Evolutionary conservation across 2,329 filamentous ascomycete species (phyloP), one percentile per base, ranked within the genome.

Genomic region (Capronia coronata): DNA sequence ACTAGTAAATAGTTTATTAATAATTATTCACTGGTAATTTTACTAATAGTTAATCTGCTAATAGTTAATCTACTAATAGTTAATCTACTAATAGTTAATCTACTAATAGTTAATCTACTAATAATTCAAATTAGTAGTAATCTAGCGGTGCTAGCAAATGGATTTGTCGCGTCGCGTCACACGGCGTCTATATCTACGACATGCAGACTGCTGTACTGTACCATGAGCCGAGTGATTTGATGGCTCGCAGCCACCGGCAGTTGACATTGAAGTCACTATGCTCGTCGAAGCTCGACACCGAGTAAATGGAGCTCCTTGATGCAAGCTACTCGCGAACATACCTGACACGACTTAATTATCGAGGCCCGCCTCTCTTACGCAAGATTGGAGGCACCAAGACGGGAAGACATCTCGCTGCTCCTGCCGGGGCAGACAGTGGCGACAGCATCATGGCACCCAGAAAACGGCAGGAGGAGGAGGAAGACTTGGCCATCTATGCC

Each of bases 261-360:
- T 41, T n/a, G 38, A 22, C 16, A 25, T 41, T 8, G 19, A 13
- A 5, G 38, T 13, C 38, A 25, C n/a, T 13, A 22, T 41, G 10
- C 3, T 41, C 13, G 8, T 21, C 21, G 10, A 41, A 25, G 13
- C 11, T 41, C 21, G 35, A 14, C 14, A 6, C 5, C 6, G 14
- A 52, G 40, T 40, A 27, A 29, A 55, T 55, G 53, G 18, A 29
- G n/a, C 27, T 29, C 39, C 18, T 30, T 9, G 47, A 55, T 32
- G 39, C 53, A 39, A 55, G 53, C n/a, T 55, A 47, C 30, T 55
- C 53, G 21, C 49, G 39, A 43, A 55, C 49, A 19, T 55, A 49
- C 30, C 44, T 55, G 32, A 48, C 46, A 6, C 42, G 39, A 21
- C 32, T 38, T 9, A 52, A 55, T 35, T 52, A 52, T 22, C 32